phyloP scores from a whole-genome alignment of 495 filamentous ascomycete genomes.

The Aspergillus avenaceus region DNA sequence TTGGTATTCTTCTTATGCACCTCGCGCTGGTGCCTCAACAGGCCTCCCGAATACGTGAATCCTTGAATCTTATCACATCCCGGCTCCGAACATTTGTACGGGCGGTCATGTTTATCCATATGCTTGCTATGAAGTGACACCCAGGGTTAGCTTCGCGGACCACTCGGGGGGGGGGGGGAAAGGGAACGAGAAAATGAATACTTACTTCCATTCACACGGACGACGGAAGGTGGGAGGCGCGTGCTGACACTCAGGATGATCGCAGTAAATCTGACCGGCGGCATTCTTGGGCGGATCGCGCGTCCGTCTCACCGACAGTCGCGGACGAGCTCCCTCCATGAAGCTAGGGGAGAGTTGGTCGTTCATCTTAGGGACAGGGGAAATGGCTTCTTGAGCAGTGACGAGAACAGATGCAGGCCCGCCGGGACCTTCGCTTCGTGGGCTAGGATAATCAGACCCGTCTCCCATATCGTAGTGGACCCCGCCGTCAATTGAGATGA shows the following conservation, averaged over 20 bases:
- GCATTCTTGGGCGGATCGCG: constrained; percentile 59
- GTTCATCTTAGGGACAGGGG: constrained; percentile 38
- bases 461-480: constrained; percentile 42
- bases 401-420: constrained; percentile 39
- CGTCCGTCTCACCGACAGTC: constrained; percentile 43
- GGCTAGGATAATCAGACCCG: constrained; percentile 50
- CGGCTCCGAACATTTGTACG: constrained; percentile 73
- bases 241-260: constrained; percentile 54
- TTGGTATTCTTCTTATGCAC: constrained; percentile 85
- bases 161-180: neutral
- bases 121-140: constrained; percentile 63
- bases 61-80: constrained; percentile 85
- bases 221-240: constrained; percentile 61
- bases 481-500: constrained; percentile 34
- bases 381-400: constrained; percentile 32
- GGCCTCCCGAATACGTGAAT: constrained; percentile 89
- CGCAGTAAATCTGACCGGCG: constrained; percentile 69
- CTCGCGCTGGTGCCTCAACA: constrained; percentile 84
- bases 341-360: constrained; percentile 35
- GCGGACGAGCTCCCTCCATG: constrained; percentile 40
- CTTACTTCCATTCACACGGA: constrained; percentile 92
- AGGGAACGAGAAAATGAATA: too few species aligned
- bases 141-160: constrained; percentile 16
- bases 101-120: constrained; percentile 94
- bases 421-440: constrained; percentile 45